Base-by-base conservation (phyloP, 2,329 filamentous ascomycete genomes). In the Hypoxylon sp. region DNA sequence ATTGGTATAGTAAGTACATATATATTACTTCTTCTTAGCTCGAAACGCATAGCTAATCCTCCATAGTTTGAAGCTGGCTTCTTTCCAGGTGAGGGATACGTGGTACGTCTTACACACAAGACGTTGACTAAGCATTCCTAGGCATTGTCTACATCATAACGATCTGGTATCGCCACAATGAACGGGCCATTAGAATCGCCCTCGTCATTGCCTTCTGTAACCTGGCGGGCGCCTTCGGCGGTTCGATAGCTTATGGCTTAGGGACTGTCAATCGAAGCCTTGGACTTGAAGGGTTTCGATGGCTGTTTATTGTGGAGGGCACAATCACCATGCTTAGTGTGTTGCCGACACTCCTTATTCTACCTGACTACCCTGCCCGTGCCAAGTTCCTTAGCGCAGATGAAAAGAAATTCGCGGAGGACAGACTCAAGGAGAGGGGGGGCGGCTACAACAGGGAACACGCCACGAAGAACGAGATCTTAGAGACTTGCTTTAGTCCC, bases 181-280 rank as follows among this genome's bases (percentile, higher is more conserved):
- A 73, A 21, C 54, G 73, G 61, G 56, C 70, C 0, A 56, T 74
- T 15, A 63, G 72, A 53, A 74, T 74, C 27, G 89, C 89, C 1
- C 86, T 91, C 29, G 91, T 92, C 80, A 92, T 92, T 79, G 89
- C 88, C 1, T 89, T 89, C 0, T 90, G 90, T 0, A 89, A 90
- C 0, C 80, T 92, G 0, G 89, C 89, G 0, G 90, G 90, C 1
- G 90, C 86, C 0, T 90, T 90, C 65, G 88, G 87, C 73, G 88
- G 88, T 10, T 80, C 89, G 2, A 82, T 90, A 3, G 87, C 87
- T 0, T 87, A 86, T 8, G 88, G 85, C 0, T 89, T 90, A 59
- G 82, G 81, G 1, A 79, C 85, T 19, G 87, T 89, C 85, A 80
- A 84, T 59, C 86, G 87, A 1, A 75, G 87, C 4, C 85, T 82